Evolutionary conservation across 75 land plant species (phyloP), one percentile per base, ranked within the genome.

Genomic region (Pseudotsuga menziesii): DNA sequence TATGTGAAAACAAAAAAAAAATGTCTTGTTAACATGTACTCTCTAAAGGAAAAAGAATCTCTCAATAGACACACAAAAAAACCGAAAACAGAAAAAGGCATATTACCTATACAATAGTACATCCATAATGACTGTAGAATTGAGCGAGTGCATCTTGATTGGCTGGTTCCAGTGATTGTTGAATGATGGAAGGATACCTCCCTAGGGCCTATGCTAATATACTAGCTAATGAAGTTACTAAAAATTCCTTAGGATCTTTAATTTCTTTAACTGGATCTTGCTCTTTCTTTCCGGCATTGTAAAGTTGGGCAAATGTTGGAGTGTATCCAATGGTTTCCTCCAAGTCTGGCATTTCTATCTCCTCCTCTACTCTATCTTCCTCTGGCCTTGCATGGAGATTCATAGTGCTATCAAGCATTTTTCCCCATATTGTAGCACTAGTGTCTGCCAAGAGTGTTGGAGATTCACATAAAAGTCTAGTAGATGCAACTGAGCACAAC

Each of bases 231-330:
- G 98, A 89, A 55, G 76, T 83, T 3, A 88, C 85, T 67, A 97
- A 55, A 75, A 84, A 93, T 80, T 89, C 83, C 76, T 87, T 97
- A n/a, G 96, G 81, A 81, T 97, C 96, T 69, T 81, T 85, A 14
- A 95, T 80, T 14, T 95, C 96, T 78, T 84, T 90, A n/a, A 97
- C 57, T 58, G 98, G 99, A 78, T 97, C 99, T 7, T 93, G 96
- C 73, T 91, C 99, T 61, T 87, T 91, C 82, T 88, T 97, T 72
- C 94, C 95, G 64, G 98, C 94, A 91, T 95, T 92, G 59, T 92
- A 83, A 23, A 97, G 92, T 26, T 83, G 87, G 22, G 93, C 91
- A 82, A 89, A 97, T 8, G 88, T 78, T 32, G 94, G 88, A 73
- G 91, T 78, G 71, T 97, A 95, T 39, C 94, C 92, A 4, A 80